phyloP scores from a whole-genome alignment of 768 basidiomycete genomes.

The Boletus bicolor region DNA sequence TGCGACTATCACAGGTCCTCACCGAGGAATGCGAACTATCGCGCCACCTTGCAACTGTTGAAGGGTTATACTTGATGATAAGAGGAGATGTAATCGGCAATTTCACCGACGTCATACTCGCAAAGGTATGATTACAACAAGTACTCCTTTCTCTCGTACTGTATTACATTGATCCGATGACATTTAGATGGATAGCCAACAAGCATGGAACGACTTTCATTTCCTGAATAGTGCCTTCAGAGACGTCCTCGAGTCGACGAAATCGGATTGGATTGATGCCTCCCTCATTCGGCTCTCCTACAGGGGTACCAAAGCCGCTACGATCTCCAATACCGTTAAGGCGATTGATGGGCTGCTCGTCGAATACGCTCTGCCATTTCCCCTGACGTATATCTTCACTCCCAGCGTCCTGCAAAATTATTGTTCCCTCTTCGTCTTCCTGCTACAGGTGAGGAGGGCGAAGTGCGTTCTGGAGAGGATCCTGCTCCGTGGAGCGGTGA shows the following conservation, averaged over 20 bases:
- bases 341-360: slow-evolving; percentile 63
- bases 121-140: slow-evolving; percentile 48
- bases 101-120: slow-evolving; percentile 71
- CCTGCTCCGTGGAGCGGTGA: slow-evolving; percentile 52
- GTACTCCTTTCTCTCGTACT: background rate
- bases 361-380: slow-evolving; percentile 83
- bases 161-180: background rate
- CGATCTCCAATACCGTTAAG: slow-evolving; percentile 53
- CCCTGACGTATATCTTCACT: slow-evolving; percentile 74
- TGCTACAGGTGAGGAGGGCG: slow-evolving; percentile 71
- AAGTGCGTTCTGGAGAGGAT: slow-evolving; percentile 70
- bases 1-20: slow-evolving; percentile 53
- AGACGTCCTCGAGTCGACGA: slow-evolving; percentile 56
- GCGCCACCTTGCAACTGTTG: slow-evolving; percentile 59
- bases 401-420: slow-evolving; percentile 55
- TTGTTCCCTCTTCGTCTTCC: slow-evolving; percentile 63
- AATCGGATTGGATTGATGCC: slow-evolving; percentile 57
- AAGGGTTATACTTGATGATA: slow-evolving; percentile 73
- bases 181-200: slow-evolving; percentile 67
- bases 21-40: slow-evolving; percentile 65
- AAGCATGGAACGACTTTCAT: slow-evolving; percentile 79
- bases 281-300: slow-evolving; percentile 73
- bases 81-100: slow-evolving; percentile 74
- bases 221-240: slow-evolving; percentile 76
- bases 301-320: slow-evolving; percentile 45